Evolutionary conservation across 768 basidiomycete species (phyloP), one percentile per base, ranked within the genome.

Genomic region (Heimioporus sp.): DNA sequence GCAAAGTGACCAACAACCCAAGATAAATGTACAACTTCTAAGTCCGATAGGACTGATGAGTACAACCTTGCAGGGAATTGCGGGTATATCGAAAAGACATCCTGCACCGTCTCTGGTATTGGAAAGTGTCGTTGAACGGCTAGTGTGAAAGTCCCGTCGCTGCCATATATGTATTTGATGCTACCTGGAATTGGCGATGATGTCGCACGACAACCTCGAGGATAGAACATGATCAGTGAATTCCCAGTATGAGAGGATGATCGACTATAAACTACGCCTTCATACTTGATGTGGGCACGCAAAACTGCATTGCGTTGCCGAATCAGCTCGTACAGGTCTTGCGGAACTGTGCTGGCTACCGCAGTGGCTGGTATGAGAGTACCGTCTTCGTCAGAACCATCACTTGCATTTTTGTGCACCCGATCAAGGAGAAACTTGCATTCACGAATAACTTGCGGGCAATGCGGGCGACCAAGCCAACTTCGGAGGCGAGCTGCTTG

Each of bases 371-470:
- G 12, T 32, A 12, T 32, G 8, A 6, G 32, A 32, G 32, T n/a
- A n/a, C n/a, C n/a, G n/a, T n/a, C n/a, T n/a, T n/a, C n/a, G n/a
- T n/a, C n/a, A n/a, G n/a, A n/a, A n/a, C n/a, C n/a, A n/a, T n/a
- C n/a, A n/a, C n/a, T n/a, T 32, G 32, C 8, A 36, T 21, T 43
- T 1, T 36, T 17, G 30, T 57, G 63, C 2, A 56, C 39, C 5
- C 24, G 48, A 32, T 67, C 59, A 16, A 67, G 59, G 2, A 67
- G 31, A 1, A 20, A 2, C 32, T 65, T 63, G 46, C 57, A 55
- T 36, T 65, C 48, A 0, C 10, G 39, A n/a, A 65, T 59, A 2
- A 53, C 46, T 0, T 34, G 20, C 1, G 62, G 59, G 31, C 60
- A 63, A 5, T 65, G 43, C 7, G 64, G 56, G 1, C 48, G 51